Conservation (phyloP, 345 rosid species). For the Lumnitzera racemosa region DNA sequence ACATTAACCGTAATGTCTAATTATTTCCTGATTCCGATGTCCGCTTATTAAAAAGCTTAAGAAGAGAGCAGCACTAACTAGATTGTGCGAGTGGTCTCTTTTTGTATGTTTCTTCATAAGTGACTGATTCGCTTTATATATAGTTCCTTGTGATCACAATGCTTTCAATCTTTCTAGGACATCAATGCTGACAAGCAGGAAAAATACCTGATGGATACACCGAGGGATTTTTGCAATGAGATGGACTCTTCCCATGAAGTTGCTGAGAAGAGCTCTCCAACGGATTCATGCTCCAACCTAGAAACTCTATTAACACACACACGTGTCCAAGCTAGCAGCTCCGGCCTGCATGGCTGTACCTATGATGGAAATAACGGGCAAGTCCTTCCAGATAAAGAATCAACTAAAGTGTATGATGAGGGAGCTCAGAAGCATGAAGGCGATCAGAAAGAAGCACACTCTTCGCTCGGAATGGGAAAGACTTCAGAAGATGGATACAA, state of each 20-base stretch:
- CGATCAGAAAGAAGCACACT: slow-evolving; percentile 20
- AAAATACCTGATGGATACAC: slow-evolving; percentile 11
- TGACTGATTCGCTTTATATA: no score
- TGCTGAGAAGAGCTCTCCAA: slow-evolving; percentile 11
- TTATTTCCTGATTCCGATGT: background rate
- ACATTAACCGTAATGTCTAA: background rate
- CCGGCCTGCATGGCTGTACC: slow-evolving; percentile 18
- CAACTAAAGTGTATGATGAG: slow-evolving; percentile 13
- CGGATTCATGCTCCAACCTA: slow-evolving; percentile 16
- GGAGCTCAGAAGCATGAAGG: slow-evolving; percentile 18
- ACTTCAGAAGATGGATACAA: slow-evolving; percentile 56
- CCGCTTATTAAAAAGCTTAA: no score
- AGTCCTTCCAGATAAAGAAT: slow-evolving; percentile 13
- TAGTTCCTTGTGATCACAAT: background rate
- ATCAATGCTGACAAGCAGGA: slow-evolving; percentile 17
- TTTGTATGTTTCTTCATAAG: no score
- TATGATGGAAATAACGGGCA: slow-evolving; percentile 15
- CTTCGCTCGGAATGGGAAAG: slow-evolving; percentile 23
- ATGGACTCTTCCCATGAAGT: slow-evolving; percentile 20
- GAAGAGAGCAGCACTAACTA: no score
- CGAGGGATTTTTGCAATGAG: slow-evolving; percentile 28
- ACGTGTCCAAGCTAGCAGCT: slow-evolving; percentile 11
- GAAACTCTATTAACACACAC: slow-evolving; percentile 10
- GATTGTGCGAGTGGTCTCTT: no score
- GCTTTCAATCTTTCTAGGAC: slow-evolving; percentile 20